Percentiles rank a stretch among this genome's conserved stretches.
phyloP scores from a whole-genome alignment of 208 protist genomes.

The Acanthamoeba castellanii region DNA sequence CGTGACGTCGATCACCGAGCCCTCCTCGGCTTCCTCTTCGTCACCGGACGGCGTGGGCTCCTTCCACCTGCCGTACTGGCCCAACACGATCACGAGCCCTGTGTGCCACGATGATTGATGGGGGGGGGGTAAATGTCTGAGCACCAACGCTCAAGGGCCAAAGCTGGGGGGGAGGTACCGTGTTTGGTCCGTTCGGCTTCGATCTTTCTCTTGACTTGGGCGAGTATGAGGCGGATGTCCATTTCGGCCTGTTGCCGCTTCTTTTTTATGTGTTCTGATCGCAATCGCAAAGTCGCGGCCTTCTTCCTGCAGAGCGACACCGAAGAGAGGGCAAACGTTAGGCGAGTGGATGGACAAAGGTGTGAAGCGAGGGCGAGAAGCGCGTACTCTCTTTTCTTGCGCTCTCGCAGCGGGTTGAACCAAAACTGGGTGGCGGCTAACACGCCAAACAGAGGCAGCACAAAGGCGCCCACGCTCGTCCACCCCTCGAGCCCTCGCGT shows the following conservation, averaged over 20 bases:
- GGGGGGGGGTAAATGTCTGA: not conserved
- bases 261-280: slow-evolving; percentile 20
- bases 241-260: slow-evolving; percentile 65
- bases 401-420: slow-evolving; percentile 52
- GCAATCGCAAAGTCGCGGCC: not conserved
- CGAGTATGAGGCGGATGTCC: slow-evolving; percentile 32
- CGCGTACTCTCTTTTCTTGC: slow-evolving; percentile 38
- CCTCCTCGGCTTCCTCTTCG: slow-evolving; percentile 51
- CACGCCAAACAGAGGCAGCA: slow-evolving; percentile 20
- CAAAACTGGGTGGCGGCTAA: slow-evolving; percentile 61
- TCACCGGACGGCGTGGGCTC: not conserved
- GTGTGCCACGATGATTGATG: not conserved
- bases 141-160: not conserved
- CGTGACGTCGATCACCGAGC: slow-evolving; percentile 67
- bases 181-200: not conserved
- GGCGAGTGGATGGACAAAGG: not conserved
- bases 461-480: not conserved
- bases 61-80: slow-evolving; percentile 57
- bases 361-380: not conserved
- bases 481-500: slow-evolving; percentile 45
- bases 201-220: slow-evolving; percentile 36
- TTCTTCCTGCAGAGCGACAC: not conserved
- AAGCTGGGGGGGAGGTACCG: not conserved
- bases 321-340: not conserved
- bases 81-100: slow-evolving; percentile 61